Base-by-base conservation (phyloP, 495 filamentous ascomycete genomes). In the Symbiotaphrina buchneri region DNA sequence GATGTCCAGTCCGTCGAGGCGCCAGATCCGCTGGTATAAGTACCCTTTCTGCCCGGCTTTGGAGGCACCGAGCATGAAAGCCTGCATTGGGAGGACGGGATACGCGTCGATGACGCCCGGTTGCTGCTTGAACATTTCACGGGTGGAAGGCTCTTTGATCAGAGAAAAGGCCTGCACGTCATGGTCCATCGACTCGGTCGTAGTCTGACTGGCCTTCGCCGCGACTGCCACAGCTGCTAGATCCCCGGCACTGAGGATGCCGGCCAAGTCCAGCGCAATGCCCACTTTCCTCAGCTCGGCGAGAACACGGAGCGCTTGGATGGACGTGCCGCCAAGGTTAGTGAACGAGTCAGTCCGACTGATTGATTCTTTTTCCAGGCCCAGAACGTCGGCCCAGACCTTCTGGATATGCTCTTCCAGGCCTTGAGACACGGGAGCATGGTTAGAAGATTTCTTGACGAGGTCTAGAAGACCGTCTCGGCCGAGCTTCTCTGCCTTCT, bases 321-420 rank as follows among this genome's bases (percentile, higher is more conserved):
- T n/a, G n/a, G 38, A 40, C 27, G 16, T 40, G 15, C 38, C 38
- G 19, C 38, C 38, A 11, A 40, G 38, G n/a, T 25, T 14, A n/a
- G 20, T 33, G 21, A 40, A 39, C 8, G 38, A 23, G 20, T 30
- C 21, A 18, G 27, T 27, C 19, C 27, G 37, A 11, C 26, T 28
- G 16, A 40, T 33, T 8, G 10, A 17, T 10, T 22, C 27, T 7
- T 18, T n/a, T 6, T 19, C 20, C 6, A 40, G 25, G 16, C 16
- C 19, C 19, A 40, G 36, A 6, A 39, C 35, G 16, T 39, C 26
- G 14, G 38, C 13, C 38, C 38, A 29, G 20, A 16, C 22, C 18
- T 26, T 14, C 16, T n/a, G 28, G 13, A 30, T 31, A 7, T 4
- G 15, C 27, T n/a, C 19, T 22, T 28, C 10, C 10, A 32, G 16